phyloP scores from a whole-genome alignment of 768 basidiomycete genomes.

The Tephrocybe sp. region DNA sequence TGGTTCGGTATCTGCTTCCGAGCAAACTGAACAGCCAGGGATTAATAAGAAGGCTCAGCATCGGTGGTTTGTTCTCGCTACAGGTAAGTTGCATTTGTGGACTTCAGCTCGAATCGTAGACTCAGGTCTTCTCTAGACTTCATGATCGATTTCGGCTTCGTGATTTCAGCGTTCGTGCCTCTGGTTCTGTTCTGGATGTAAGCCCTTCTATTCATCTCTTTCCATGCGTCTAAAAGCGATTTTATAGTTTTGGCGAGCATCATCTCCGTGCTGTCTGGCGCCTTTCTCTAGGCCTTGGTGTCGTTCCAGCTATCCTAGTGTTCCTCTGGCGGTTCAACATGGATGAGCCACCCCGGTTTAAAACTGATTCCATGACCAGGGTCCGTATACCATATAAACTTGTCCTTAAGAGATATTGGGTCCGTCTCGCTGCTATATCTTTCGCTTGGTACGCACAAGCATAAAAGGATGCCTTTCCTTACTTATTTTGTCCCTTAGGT shows the following conservation, averaged over 20 bases:
- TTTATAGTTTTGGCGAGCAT: constrained; percentile 71
- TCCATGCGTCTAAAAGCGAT: too few relatives aligned
- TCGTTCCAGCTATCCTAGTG: constrained; percentile 72
- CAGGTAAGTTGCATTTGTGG: constrained; percentile 49
- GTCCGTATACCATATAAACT: constrained; percentile 72
- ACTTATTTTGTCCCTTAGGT: constrained; percentile 31
- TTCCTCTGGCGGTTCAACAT: constrained; percentile 83
- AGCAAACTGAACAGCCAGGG: constrained; percentile 79
- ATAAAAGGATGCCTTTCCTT: not conserved
- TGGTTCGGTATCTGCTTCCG: constrained; percentile 84
- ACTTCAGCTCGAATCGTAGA: not conserved
- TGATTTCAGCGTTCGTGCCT: constrained; percentile 74
- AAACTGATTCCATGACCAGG: constrained; percentile 74
- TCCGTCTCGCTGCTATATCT: constrained; percentile 63
- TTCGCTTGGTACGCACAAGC: constrained; percentile 81
- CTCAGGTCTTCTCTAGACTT: constrained; percentile 39
- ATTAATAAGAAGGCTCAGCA: constrained; percentile 78
- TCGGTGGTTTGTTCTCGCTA: constrained; percentile 81
- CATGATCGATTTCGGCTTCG: constrained; percentile 84
- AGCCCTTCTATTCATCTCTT: constrained; percentile 22
- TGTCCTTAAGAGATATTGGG: constrained; percentile 78
- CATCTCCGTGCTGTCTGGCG: constrained; percentile 87
- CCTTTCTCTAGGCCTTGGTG: constrained; percentile 76
- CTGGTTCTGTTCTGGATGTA: constrained; percentile 86
- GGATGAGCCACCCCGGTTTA: constrained; percentile 72